Conservation (phyloP, 345 rosid species). For the Aethionema arabicum region DNA sequence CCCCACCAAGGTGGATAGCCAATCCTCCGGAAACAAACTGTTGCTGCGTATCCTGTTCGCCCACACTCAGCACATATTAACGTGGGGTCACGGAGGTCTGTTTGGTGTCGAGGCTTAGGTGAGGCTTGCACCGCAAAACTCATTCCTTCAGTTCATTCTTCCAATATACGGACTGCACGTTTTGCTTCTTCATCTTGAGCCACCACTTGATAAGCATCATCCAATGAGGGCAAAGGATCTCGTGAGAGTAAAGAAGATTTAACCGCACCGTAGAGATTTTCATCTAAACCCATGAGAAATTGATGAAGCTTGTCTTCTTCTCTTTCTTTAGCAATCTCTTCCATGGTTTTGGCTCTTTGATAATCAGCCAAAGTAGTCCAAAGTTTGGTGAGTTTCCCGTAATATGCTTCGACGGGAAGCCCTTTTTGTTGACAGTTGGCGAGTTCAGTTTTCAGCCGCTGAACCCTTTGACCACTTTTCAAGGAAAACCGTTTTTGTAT, state of each 20-base stretch:
- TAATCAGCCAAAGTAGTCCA: background rate
- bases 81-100: too few relatives aligned
- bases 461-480: conserved; percentile 9
- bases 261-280: background rate
- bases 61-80: background rate
- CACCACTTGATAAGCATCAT: background rate
- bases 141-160: background rate
- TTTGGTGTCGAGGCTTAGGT: background rate
- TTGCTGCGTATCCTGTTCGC: background rate
- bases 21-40: background rate
- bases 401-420: background rate
- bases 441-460: background rate
- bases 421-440: background rate
- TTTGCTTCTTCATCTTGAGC: background rate
- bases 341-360: background rate
- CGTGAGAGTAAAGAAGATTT: background rate
- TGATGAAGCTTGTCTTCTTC: background rate
- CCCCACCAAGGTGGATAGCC: background rate
- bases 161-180: background rate
- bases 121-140: background rate
- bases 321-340: background rate
- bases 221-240: background rate
- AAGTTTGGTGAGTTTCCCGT: background rate
- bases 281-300: background rate
- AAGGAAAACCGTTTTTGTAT: too few relatives aligned